Evolutionary conservation across 805 yeast genomes (phyloP).

Genomic region (Candida andamanensis): DNA sequence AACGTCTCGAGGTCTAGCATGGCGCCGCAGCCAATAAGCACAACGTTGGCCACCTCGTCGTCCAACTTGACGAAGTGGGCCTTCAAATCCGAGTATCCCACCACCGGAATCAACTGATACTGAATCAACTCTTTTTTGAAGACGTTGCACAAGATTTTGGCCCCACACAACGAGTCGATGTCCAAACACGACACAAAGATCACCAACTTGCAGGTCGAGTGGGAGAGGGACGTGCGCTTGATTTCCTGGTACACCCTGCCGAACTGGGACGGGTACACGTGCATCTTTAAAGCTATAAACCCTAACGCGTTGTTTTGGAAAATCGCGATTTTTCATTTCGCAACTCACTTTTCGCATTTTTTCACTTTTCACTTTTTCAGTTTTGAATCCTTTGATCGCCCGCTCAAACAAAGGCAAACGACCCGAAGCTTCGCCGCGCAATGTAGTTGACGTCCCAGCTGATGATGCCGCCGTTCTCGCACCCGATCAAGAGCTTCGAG

Average conservation of each 20-base stretch:
- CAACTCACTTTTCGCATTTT: too few species aligned
- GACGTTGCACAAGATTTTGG: slow-evolving; percentile 65
- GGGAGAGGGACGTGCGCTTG: slow-evolving; percentile 69
- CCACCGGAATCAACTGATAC: slow-evolving; percentile 85
- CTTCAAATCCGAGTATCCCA: slow-evolving; percentile 80
- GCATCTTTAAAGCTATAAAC: slow-evolving; percentile 43
- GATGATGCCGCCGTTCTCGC: slow-evolving; percentile 37
- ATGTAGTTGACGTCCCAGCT: slow-evolving; percentile 36
- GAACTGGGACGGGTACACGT: slow-evolving; percentile 66
- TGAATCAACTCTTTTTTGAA: slow-evolving; percentile 80
- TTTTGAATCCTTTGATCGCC: too few species aligned
- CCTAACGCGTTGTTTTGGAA: too few species aligned
- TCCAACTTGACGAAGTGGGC: slow-evolving; percentile 61
- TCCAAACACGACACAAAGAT: slow-evolving; percentile 86
- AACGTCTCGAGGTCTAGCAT: slow-evolving; percentile 78
- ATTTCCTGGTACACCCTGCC: slow-evolving; percentile 63
- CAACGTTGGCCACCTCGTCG: slow-evolving; percentile 65
- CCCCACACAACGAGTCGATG: slow-evolving; percentile 88
- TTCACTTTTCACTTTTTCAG: too few species aligned
- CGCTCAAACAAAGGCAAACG: slow-evolving; percentile 27
- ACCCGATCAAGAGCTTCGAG: slow-evolving; percentile 31
- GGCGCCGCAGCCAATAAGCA: slow-evolving; percentile 91
- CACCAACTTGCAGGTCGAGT: slow-evolving; percentile 86
- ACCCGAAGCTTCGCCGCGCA: slow-evolving; percentile 37
- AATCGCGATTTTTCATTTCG: slow-evolving; percentile 1